These are phyloP conservation scores for Saccharomyces hybrid DNA, from an alignment of 1,139 yeast genomes.

Conservation along the genomic window DNA sequence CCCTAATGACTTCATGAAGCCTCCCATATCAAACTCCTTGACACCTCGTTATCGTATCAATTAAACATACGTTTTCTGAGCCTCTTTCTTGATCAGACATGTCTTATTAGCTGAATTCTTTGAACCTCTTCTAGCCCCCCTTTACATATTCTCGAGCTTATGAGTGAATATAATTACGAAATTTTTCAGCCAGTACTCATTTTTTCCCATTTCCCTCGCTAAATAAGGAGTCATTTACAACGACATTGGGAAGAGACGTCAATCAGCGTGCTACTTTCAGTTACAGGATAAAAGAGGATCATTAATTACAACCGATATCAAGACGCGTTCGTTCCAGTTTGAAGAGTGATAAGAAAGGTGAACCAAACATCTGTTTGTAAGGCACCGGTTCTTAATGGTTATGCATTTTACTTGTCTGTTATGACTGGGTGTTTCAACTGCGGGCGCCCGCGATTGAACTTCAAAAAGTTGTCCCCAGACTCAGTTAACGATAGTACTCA, in stretches of 20 bases:
- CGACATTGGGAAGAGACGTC: not conserved
- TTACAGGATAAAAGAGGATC: not conserved
- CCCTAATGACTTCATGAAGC: not conserved
- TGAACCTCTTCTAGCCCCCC: not conserved
- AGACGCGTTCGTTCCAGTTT: too few relatives aligned
- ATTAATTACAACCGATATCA: too few relatives aligned
- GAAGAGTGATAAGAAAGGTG: too few relatives aligned
- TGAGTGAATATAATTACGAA: not conserved
- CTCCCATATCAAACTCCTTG: not conserved
- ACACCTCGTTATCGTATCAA: slow-evolving; percentile 6
- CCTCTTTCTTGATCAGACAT: not conserved
- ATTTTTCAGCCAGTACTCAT: not conserved
- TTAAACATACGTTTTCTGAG: not conserved
- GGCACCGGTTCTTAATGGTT: not conserved
- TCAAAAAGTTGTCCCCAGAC: not conserved
- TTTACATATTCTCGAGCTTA: not conserved
- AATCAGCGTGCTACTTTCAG: not conserved
- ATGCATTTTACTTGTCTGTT: not conserved
- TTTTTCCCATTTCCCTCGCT: not conserved
- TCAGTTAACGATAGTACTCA: not conserved
- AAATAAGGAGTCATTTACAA: not conserved
- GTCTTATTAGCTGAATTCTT: slow-evolving; percentile 1
- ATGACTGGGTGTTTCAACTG: not conserved
- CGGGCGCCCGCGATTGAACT: not conserved
- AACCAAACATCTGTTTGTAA: not conserved